These are phyloP conservation scores for Panicum virgatum DNA, from an alignment of 202 grass and related monocot genomes.

Conservation along the genomic window DNA sequence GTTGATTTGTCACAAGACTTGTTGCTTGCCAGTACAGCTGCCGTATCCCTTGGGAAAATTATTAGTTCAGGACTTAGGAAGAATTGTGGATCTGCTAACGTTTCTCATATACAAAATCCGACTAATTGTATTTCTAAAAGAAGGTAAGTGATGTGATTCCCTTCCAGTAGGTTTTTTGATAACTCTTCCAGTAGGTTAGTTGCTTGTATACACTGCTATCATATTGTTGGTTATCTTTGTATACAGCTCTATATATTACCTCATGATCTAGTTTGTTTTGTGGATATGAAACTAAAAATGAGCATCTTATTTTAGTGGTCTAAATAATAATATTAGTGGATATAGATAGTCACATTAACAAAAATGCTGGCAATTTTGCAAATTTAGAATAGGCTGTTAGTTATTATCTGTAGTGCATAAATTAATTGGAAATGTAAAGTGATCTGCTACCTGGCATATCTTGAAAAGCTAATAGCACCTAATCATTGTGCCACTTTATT, in stretches of 20 bases:
- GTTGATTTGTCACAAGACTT: slow-evolving; percentile 62
- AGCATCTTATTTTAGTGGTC: slow-evolving; percentile 31
- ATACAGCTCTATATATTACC: slow-evolving; percentile 1
- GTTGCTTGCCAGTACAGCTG: slow-evolving; percentile 60
- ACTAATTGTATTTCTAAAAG: slow-evolving; percentile 40
- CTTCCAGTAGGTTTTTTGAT: slow-evolving; percentile 4
- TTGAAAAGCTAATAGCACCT: neutral
- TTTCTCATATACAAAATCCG: slow-evolving; percentile 53
- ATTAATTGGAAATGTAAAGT: slow-evolving; percentile 21
- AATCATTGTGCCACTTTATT: neutral
- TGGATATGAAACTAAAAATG: slow-evolving; percentile 12
- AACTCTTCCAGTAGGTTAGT: slow-evolving; percentile 15
- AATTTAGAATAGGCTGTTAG: neutral
- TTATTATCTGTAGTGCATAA: neutral
- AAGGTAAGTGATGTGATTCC: slow-evolving; percentile 53
- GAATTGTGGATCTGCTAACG: slow-evolving; percentile 33
- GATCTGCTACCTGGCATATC: slow-evolving; percentile 7
- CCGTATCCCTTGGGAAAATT: slow-evolving; percentile 61
- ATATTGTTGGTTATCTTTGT: neutral
- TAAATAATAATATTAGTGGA: neutral
- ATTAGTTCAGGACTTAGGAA: slow-evolving; percentile 38
- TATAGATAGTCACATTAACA: neutral
- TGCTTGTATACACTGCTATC: slow-evolving; percentile 10
- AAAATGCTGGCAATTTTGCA: neutral
- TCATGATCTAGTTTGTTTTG: slow-evolving; percentile 26